Percentiles rank a stretch among this genome's conserved stretches.
phyloP scores from a whole-genome alignment of 768 basidiomycete genomes.

The Termitomyces sp. region DNA sequence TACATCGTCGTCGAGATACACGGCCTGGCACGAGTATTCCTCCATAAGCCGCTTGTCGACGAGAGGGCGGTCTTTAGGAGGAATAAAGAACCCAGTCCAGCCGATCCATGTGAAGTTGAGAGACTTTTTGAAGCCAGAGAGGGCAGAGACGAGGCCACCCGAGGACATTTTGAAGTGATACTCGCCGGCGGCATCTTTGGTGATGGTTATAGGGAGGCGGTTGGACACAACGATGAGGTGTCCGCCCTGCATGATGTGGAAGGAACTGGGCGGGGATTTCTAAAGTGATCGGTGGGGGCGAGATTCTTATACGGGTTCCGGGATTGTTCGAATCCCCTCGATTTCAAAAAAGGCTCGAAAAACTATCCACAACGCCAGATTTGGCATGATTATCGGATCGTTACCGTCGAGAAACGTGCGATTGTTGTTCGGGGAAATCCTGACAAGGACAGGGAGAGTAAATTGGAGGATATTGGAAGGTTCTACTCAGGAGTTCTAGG shows the following conservation, averaged over 20 bases:
- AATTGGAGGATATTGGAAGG: background rate
- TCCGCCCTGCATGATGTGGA: slow-evolving; percentile 45
- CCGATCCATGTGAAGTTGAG: slow-evolving; percentile 98
- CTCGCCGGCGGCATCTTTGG: slow-evolving; percentile 86
- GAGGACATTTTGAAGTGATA: slow-evolving; percentile 99
- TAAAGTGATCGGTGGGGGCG: slow-evolving; percentile 19
- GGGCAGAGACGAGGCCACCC: slow-evolving; percentile 94
- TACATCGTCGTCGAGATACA: slow-evolving; percentile 96
- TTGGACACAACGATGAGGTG: slow-evolving; percentile 96
- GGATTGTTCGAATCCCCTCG: background rate
- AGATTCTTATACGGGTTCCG: slow-evolving; percentile 12
- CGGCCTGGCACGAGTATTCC: slow-evolving; percentile 96
- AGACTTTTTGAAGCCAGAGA: slow-evolving; percentile 97
- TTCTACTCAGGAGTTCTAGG: background rate
- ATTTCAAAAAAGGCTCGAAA: slow-evolving; percentile 13
- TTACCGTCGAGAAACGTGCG: slow-evolving; percentile 26
- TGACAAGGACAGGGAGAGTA: background rate
- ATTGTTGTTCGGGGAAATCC: slow-evolving; percentile 13
- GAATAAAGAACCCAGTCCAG: slow-evolving; percentile 94
- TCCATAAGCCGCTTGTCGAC: slow-evolving; percentile 92
- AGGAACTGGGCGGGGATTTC: slow-evolving; percentile 20
- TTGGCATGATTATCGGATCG: slow-evolving; percentile 29
- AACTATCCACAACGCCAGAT: slow-evolving; percentile 27
- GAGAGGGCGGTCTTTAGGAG: slow-evolving; percentile 82
- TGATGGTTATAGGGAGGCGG: slow-evolving; percentile 93